Evolutionary conservation across 2,329 filamentous ascomycete species (phyloP).

Genomic region (Endoconidiophora polonica): DNA sequence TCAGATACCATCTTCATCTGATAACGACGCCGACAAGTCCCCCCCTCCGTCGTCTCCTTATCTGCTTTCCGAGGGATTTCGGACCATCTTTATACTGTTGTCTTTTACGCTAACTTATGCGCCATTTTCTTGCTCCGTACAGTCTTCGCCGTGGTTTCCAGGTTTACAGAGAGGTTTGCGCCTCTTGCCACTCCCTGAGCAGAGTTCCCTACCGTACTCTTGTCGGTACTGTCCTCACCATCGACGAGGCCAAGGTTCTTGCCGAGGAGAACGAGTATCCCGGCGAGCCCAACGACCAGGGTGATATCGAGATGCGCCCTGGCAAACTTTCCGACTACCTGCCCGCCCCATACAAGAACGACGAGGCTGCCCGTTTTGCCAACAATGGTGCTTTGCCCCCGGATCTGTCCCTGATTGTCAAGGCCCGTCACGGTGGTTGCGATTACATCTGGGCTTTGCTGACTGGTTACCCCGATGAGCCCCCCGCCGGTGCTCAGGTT

Average conservation of each 20-base stretch:
- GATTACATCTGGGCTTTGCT: slow-evolving; percentile 96
- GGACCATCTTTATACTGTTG: slow-evolving; percentile 17
- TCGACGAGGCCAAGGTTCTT: slow-evolving; percentile 93
- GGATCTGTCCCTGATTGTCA: slow-evolving; percentile 94
- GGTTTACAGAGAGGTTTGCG: slow-evolving; percentile 97
- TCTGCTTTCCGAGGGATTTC: slow-evolving; percentile 8
- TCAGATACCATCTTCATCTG: too few relatives aligned
- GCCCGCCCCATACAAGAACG: slow-evolving; percentile 91
- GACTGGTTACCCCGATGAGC: slow-evolving; percentile 94
- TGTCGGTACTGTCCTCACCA: slow-evolving; percentile 82
- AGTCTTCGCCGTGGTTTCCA: slow-evolving; percentile 98
- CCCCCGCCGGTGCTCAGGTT: slow-evolving; percentile 74
- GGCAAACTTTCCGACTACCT: slow-evolving; percentile 98
- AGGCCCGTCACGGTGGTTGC: slow-evolving; percentile 93
- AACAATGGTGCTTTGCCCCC: slow-evolving; percentile 97
- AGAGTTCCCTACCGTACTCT: slow-evolving; percentile 87
- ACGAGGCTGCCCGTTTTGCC: slow-evolving; percentile 91
- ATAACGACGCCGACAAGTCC: neutral
- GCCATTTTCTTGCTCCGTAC: slow-evolving; percentile 11
- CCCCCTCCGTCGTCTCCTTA: neutral
- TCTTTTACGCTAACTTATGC: neutral
- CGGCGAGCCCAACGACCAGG: slow-evolving; percentile 92
- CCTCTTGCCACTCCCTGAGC: slow-evolving; percentile 89
- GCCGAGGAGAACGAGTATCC: slow-evolving; percentile 99
- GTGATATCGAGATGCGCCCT: slow-evolving; percentile 93